Conservation (phyloP, 2,329 filamentous ascomycete genomes). For the Emmonsiellopsis sp. region DNA sequence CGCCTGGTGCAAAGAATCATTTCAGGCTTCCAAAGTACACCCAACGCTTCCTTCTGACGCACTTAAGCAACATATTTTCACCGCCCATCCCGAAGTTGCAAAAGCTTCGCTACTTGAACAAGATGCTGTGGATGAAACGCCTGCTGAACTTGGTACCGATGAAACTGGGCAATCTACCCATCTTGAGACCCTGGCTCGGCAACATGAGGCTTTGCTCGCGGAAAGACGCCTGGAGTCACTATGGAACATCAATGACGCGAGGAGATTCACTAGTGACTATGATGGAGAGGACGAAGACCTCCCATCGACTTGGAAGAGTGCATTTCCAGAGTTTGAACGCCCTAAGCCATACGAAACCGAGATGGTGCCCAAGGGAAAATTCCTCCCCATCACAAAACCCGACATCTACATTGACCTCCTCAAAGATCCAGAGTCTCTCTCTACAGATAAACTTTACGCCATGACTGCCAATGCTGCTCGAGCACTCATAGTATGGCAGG, state of each 20-base stretch:
- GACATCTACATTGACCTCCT: conserved; percentile 29
- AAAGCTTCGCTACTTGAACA: conserved; percentile 16
- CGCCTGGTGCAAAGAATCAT: conserved; percentile 26
- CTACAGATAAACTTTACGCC: conserved; percentile 44
- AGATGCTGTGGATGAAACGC: conserved; percentile 8
- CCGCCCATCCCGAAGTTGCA: conserved; percentile 23
- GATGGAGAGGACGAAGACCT: conserved; percentile 21
- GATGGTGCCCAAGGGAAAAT: conserved; percentile 23
- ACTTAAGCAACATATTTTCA: conserved; percentile 25
- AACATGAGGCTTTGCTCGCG: conserved; percentile 7
- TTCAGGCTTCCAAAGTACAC: conserved; percentile 18
- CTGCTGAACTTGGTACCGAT: conserved; percentile 1
- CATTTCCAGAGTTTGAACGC: conserved; percentile 21
- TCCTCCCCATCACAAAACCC: conserved; percentile 26
- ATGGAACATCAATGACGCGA: conserved; percentile 30
- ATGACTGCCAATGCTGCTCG: conserved; percentile 45
- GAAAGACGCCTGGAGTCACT: conserved; percentile 23
- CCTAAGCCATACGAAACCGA: conserved; percentile 26
- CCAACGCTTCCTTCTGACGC: conserved; percentile 18
- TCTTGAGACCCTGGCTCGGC: neutral
- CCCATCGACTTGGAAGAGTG: conserved; percentile 22
- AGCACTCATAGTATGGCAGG: conserved; percentile 47
- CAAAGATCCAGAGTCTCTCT: conserved; percentile 30
- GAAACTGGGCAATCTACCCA: conserved; percentile 4
- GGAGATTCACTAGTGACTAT: conserved; percentile 25